phyloP scores from a whole-genome alignment of 306 rosid genomes.

The Prunus kanzakura region DNA sequence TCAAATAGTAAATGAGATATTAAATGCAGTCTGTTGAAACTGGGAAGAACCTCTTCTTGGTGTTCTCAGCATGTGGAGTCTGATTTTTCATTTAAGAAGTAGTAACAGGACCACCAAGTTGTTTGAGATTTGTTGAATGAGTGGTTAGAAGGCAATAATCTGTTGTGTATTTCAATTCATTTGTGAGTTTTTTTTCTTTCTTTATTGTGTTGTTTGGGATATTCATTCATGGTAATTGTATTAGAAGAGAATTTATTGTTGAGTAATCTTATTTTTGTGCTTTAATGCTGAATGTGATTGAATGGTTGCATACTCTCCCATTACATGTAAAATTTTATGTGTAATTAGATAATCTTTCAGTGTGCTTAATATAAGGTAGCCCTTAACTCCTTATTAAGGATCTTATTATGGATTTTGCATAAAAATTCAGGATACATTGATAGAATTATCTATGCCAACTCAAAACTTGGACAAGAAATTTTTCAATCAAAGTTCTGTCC shows the following conservation, averaged over 20 bases:
- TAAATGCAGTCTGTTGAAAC: not conserved
- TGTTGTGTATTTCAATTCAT: not conserved
- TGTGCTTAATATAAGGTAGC: not conserved
- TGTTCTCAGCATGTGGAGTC: constrained; percentile 4
- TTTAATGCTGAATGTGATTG: not conserved
- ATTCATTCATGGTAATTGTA: not conserved
- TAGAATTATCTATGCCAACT: constrained; percentile 15
- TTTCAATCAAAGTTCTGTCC: constrained; percentile 1
- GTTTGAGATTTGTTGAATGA: not conserved
- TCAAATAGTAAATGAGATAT: not conserved
- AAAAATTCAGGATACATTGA: constrained; percentile 3
- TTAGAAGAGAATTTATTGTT: not conserved
- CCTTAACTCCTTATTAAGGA: not conserved
- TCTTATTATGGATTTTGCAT: not conserved
- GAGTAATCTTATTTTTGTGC: not conserved
- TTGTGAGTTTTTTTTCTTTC: not conserved
- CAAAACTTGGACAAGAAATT: constrained; percentile 16
- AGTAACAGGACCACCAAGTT: not conserved
- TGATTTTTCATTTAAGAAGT: not conserved
- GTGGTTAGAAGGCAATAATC: not conserved
- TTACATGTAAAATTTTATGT: not conserved
- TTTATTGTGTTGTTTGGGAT: not conserved
- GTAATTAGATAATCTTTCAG: not conserved
- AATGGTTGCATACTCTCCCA: not conserved
- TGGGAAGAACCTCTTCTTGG: not conserved